Percentiles rank a stretch among this genome's conserved stretches.
phyloP scores from a whole-genome alignment of 306 rosid species.

The Citrullus amarus region DNA sequence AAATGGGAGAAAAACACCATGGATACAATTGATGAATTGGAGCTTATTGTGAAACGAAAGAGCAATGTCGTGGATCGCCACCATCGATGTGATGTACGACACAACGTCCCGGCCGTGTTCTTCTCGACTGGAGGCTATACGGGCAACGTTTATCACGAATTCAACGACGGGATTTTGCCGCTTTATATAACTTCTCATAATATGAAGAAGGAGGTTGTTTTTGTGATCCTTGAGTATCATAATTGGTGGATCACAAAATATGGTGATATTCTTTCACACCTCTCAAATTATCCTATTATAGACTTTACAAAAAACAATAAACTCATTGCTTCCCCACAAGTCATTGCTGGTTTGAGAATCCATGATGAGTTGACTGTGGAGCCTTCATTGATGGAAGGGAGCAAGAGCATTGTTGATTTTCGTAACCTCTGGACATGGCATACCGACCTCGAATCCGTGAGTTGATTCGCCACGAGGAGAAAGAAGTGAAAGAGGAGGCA shows the following conservation, averaged over 20 bases:
- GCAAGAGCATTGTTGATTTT: constrained; percentile 56
- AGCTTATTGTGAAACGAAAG: constrained; percentile 41
- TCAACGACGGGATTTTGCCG: constrained; percentile 91
- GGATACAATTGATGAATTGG: constrained; percentile 60
- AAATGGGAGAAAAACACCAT: constrained; percentile 85
- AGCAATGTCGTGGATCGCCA: constrained; percentile 6
- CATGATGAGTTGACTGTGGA: constrained; percentile 71
- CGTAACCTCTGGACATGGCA: constrained; percentile 56
- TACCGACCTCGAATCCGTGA: constrained; percentile 59
- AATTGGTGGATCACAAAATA: constrained; percentile 82
- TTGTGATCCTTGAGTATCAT: constrained; percentile 81
- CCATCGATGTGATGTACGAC: constrained; percentile 49
- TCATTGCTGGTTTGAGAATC: constrained; percentile 67
- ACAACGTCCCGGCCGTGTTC: constrained; percentile 79
- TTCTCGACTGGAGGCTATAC: constrained; percentile 98
- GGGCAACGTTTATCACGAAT: constrained; percentile 87
- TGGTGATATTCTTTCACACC: constrained; percentile 58
- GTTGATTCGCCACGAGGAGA: constrained; percentile 42
- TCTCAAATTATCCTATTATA: constrained; percentile 53
- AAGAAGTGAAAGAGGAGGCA: constrained; percentile 20
- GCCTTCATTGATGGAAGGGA: constrained; percentile 42
- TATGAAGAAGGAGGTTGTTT: constrained; percentile 69
- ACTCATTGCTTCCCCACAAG: constrained; percentile 86
- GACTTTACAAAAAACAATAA: constrained; percentile 46
- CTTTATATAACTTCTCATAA: constrained; percentile 70